Evolutionary conservation across 2,329 filamentous ascomycete species (phyloP).

Genomic region (Verticillium klebahnii): DNA sequence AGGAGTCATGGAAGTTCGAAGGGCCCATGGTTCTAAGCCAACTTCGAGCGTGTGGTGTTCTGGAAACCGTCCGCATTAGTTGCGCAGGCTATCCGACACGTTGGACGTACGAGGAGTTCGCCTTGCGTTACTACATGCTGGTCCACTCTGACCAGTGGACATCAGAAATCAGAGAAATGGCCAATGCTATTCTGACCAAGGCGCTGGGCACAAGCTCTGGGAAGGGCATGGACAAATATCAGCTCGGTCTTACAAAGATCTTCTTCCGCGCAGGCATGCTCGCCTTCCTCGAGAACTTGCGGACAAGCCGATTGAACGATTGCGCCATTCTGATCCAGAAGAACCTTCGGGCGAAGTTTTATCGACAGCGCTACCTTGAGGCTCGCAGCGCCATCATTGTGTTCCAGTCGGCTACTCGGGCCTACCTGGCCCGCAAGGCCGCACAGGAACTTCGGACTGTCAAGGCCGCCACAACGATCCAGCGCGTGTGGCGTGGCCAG

Average conservation of each 20-base stretch:
- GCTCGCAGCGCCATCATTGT: constrained; percentile 75
- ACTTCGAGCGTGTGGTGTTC: constrained; percentile 93
- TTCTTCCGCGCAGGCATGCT: constrained; percentile 99
- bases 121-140: constrained; percentile 96
- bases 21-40: constrained; percentile 98
- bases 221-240: constrained; percentile 85
- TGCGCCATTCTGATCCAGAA: constrained; percentile 98
- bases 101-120: constrained; percentile 99
- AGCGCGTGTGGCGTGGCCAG: constrained; percentile 89
- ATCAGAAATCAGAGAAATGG: constrained; percentile 89
- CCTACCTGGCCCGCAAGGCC: constrained; percentile 69
- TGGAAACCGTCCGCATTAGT: constrained; percentile 96
- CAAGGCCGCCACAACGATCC: constrained; percentile 89
- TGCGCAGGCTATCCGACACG: constrained; percentile 94
- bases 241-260: constrained; percentile 95
- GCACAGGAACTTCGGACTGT: constrained; percentile 77
- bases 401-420: constrained; percentile 75
- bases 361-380: constrained; percentile 84
- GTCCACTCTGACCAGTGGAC: constrained; percentile 89
- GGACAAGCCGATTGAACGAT: constrained; percentile 84
- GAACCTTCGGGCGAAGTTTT: constrained; percentile 93
- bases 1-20: constrained; percentile 96
- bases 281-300: constrained; percentile 90
- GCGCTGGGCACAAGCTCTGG: constrained; percentile 75
- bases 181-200: constrained; percentile 83